Percentiles rank a stretch among this genome's conserved stretches.
These are phyloP conservation scores for Coprinopsis cinerea DNA, from an alignment of 768 basidiomycete species.

Conservation along the genomic window DNA sequence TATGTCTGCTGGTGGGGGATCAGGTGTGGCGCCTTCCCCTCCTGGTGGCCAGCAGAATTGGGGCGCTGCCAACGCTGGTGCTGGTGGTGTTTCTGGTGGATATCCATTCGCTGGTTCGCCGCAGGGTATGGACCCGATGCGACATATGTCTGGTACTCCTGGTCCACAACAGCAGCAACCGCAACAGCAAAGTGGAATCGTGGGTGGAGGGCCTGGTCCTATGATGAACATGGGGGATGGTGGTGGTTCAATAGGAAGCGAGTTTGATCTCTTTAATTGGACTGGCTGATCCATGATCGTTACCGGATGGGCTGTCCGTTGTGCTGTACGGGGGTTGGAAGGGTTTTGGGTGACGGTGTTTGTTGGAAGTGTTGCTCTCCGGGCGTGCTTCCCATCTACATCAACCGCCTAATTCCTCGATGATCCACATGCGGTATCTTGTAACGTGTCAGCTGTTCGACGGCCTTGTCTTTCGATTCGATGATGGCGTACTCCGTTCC, in stretches of 20 bases:
- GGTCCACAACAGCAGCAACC: conserved; percentile 36
- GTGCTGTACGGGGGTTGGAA: neutral
- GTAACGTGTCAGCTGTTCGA: neutral
- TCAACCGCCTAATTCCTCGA: neutral
- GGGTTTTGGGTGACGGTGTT: too few species aligned
- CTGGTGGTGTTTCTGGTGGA: conserved; percentile 20
- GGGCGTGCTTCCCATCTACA: neutral
- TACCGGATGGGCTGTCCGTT: too few species aligned
- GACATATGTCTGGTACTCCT: conserved; percentile 50
- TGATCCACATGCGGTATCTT: neutral
- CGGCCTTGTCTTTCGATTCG: conserved; percentile 10
- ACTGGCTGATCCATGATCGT: conserved; percentile 30
- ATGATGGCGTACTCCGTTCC: too few species aligned
- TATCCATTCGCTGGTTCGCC: conserved; percentile 37
- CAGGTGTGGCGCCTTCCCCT: conserved; percentile 25
- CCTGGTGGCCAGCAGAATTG: conserved; percentile 25
- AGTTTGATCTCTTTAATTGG: conserved; percentile 61
- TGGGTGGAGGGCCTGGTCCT: conserved; percentile 30
- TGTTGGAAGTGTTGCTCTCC: neutral
- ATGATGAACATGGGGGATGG: conserved; percentile 33
- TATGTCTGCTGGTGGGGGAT: conserved; percentile 21
- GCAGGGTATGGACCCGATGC: conserved; percentile 32
- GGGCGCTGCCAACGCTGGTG: too few species aligned
- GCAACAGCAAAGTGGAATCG: too few species aligned
- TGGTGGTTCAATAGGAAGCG: conserved; percentile 32